Percentiles rank a stretch among this genome's conserved stretches.
phyloP scores from a whole-genome alignment of 352 stramenopile genomes.

The Globisporangium lucens region DNA sequence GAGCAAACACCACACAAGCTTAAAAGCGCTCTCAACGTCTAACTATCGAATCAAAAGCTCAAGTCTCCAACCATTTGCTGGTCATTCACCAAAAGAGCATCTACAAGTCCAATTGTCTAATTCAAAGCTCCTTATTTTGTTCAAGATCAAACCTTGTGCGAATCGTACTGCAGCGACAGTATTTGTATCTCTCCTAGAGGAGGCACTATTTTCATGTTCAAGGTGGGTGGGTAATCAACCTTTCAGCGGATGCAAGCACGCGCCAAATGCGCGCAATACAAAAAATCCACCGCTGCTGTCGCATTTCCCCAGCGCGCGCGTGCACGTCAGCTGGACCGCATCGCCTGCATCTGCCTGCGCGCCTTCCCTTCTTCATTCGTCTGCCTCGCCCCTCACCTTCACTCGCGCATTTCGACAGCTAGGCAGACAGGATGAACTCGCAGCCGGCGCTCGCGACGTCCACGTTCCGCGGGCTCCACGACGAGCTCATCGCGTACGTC shows the following conservation, averaged over 20 bases:
- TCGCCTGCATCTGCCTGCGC: no score
- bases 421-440: conserved; percentile 30
- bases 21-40: no score
- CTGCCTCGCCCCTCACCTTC: no score
- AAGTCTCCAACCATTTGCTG: no score
- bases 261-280: not conserved
- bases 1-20: no score
- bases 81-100: not conserved
- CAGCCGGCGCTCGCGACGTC: conserved; percentile 58
- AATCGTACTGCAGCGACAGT: not conserved
- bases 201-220: not conserved
- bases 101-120: no score
- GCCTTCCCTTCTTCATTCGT: no score
- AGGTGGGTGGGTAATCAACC: not conserved
- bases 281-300: conserved; percentile 4
- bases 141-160: not conserved
- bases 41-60: no score
- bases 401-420: not conserved
- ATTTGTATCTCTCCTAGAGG: not conserved
- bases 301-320: not conserved
- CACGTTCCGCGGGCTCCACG: conserved; percentile 60
- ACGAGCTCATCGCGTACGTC: conserved; percentile 76
- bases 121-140: not conserved
- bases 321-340: no score
- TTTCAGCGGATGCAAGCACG: not conserved